phyloP scores from a whole-genome alignment of 2,329 filamentous ascomycete species.

The Cladosporium oxysporum region DNA sequence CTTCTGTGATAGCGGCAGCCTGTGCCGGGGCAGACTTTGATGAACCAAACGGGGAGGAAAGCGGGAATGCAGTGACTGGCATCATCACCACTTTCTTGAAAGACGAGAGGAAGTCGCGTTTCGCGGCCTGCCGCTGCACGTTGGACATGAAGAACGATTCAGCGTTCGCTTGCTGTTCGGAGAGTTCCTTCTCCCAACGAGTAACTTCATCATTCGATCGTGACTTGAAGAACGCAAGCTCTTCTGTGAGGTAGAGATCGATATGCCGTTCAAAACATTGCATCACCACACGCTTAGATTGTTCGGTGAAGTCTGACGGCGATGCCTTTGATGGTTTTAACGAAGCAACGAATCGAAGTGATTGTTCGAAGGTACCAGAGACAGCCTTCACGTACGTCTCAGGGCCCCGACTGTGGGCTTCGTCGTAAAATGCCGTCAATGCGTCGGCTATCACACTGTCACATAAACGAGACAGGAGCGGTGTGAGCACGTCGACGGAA shows the following conservation, averaged over 20 bases:
- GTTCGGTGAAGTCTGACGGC: slow-evolving; percentile 61
- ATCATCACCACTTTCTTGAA: slow-evolving; percentile 99
- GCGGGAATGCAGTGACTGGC: slow-evolving; percentile 86
- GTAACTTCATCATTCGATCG: slow-evolving; percentile 75
- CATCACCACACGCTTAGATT: slow-evolving; percentile 67
- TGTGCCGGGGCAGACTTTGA: slow-evolving; percentile 38
- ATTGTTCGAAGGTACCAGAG: slow-evolving; percentile 85
- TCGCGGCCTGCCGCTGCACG: slow-evolving; percentile 90
- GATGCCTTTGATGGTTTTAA: slow-evolving; percentile 67
- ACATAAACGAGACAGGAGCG: slow-evolving; percentile 77
- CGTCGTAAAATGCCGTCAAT: slow-evolving; percentile 80
- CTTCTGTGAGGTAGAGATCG: slow-evolving; percentile 90
- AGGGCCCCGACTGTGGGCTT: slow-evolving; percentile 74
- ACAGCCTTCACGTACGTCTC: slow-evolving; percentile 82
- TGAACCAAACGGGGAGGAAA: slow-evolving; percentile 39
- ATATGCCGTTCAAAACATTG: slow-evolving; percentile 87
- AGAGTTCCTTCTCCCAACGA: slow-evolving; percentile 88
- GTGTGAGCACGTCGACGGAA: slow-evolving; percentile 68
- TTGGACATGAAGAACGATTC: slow-evolving; percentile 97
- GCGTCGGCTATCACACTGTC: slow-evolving; percentile 86
- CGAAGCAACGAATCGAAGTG: slow-evolving; percentile 72
- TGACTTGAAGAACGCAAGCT: slow-evolving; percentile 80
- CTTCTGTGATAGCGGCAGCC: slow-evolving; percentile 15
- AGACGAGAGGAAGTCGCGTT: slow-evolving; percentile 91
- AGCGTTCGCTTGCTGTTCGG: slow-evolving; percentile 83